Percentiles rank a stretch among this genome's conserved stretches.
phyloP scores from a whole-genome alignment of 176 grass and related monocot species.

The Tillandsia leiboldiana region DNA sequence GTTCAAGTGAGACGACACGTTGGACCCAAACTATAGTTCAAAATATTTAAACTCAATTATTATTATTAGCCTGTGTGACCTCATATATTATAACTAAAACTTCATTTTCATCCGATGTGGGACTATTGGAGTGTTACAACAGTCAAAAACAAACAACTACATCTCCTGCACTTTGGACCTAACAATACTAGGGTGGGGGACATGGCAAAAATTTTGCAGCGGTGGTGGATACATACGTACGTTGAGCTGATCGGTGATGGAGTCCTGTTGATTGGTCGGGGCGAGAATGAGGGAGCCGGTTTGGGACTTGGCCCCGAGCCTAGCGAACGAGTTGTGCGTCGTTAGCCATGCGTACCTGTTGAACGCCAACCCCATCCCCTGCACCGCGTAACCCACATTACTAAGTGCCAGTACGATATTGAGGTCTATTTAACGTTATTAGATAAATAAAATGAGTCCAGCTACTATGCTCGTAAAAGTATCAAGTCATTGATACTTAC shows the following conservation, averaged over 20 bases:
- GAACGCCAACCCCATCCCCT: conserved; percentile 61
- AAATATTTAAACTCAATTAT: too few species aligned
- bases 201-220: neutral
- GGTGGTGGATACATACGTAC: conserved; percentile 13
- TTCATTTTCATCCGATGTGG: too few species aligned
- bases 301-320: conserved; percentile 44
- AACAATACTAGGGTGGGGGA: neutral
- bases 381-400: neutral
- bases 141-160: neutral
- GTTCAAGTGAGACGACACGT: neutral
- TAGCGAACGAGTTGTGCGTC: conserved; percentile 93
- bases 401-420: too few species aligned
- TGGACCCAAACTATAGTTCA: too few species aligned
- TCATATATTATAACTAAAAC: too few species aligned
- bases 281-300: conserved; percentile 41
- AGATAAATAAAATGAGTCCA: neutral
- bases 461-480: too few species aligned
- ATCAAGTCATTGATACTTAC: too few species aligned
- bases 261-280: conserved; percentile 79
- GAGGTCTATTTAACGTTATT: too few species aligned
- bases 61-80: too few species aligned
- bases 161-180: neutral
- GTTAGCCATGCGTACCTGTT: conserved; percentile 94
- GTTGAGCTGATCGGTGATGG: conserved; percentile 71
- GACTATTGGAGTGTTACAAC: too few species aligned